These are phyloP conservation scores for Neocatenulostroma microsporum DNA, from an alignment of 2,329 filamentous ascomycete genomes.

Conservation along the genomic window DNA sequence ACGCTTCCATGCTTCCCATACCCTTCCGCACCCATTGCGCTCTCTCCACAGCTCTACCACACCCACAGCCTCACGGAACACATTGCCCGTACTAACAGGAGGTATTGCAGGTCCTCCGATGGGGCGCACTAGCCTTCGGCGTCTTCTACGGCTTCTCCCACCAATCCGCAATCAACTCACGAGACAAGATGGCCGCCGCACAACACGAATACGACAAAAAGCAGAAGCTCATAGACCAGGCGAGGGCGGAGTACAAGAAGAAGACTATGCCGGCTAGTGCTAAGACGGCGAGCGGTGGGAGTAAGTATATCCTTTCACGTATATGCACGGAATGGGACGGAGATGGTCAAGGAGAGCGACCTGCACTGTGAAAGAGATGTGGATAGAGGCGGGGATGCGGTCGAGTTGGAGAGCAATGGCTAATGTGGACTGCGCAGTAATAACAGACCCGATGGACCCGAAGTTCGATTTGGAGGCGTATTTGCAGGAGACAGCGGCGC, in stretches of 20 bases:
- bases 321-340: neutral
- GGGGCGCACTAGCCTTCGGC: constrained; percentile 84
- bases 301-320: constrained; percentile 10
- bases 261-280: constrained; percentile 50
- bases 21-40: neutral
- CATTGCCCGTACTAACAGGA: neutral
- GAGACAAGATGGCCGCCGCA: constrained; percentile 61
- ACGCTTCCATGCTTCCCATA: constrained; percentile 30
- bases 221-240: constrained; percentile 82
- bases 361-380: neutral
- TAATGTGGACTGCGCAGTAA: constrained; percentile 45
- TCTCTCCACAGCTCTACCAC: neutral
- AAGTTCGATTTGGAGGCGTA: constrained; percentile 91
- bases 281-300: constrained; percentile 28
- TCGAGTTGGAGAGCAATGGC: too few species aligned
- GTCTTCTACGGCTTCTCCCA: constrained; percentile 94
- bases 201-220: constrained; percentile 86
- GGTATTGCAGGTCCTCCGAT: constrained; percentile 74
- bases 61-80: neutral
- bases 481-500: too few species aligned
- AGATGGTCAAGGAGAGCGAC: neutral
- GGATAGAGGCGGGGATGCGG: neutral
- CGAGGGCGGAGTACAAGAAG: constrained; percentile 84
- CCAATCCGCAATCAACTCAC: constrained; percentile 69
- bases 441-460: constrained; percentile 71